phyloP scores from a whole-genome alignment of 2,329 filamentous ascomycete species.

The Aphanocladium album region DNA sequence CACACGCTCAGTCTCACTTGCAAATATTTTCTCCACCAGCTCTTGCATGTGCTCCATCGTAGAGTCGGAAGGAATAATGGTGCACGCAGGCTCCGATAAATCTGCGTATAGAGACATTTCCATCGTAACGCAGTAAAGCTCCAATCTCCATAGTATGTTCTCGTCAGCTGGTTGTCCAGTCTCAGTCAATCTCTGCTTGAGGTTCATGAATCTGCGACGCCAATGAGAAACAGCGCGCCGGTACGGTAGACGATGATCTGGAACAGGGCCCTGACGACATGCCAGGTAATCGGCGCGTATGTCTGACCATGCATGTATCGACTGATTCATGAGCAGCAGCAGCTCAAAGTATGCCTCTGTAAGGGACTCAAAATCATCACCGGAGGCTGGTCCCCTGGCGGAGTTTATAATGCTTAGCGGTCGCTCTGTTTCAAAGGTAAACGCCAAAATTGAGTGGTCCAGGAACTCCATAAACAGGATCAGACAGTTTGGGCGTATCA shows the following conservation, averaged over 20 bases:
- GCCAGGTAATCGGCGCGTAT: neutral
- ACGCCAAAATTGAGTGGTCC: neutral
- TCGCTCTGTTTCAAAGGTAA: neutral
- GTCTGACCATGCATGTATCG: neutral
- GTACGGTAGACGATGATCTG: neutral
- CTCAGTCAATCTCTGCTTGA: neutral
- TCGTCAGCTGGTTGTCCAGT: neutral
- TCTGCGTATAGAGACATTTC: neutral
- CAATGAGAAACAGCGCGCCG: neutral
- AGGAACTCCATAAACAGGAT: neutral
- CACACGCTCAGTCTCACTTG: neutral
- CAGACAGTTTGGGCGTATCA: neutral
- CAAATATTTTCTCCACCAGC: neutral
- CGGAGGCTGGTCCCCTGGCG: neutral
- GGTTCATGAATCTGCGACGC: neutral
- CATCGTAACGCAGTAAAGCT: neutral
- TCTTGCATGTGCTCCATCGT: neutral
- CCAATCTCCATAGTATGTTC: neutral
- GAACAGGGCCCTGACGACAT: neutral
- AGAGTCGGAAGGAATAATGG: neutral
- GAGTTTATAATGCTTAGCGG: neutral
- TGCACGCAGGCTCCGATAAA: neutral
- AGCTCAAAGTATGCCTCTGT: neutral
- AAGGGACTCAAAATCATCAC: neutral
- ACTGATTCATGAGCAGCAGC: neutral